phyloP scores from a whole-genome alignment of 139 green algal genomes.

The Trebouxia sp. region DNA sequence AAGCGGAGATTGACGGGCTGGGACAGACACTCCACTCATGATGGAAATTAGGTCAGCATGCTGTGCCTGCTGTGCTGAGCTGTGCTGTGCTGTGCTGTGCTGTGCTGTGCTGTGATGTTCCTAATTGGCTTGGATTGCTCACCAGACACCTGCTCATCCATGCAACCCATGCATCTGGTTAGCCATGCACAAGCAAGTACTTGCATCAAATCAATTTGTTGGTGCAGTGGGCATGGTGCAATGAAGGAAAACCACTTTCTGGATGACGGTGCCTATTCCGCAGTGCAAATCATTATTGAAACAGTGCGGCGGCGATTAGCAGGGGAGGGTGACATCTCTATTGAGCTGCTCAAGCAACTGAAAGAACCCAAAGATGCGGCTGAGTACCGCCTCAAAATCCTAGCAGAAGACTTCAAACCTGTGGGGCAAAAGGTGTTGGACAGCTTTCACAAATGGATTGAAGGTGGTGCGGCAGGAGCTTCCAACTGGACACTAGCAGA shows the following conservation, averaged over 20 bases:
- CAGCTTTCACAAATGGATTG: constrained; percentile 58
- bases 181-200: neutral
- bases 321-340: constrained; percentile 53
- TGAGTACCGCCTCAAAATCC: constrained; percentile 74
- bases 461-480: constrained; percentile 38
- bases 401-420: constrained; percentile 61
- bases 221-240: constrained; percentile 82
- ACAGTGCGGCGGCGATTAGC: constrained; percentile 57
- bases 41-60: constrained; percentile 87
- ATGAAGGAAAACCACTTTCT: constrained; percentile 93
- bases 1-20: no score
- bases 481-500: constrained; percentile 67
- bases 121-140: no score
- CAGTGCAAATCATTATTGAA: constrained; percentile 90
- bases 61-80: constrained; percentile 12
- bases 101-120: constrained; percentile 25
- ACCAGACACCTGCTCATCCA: no score
- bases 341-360: constrained; percentile 74
- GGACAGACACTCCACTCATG: constrained; percentile 85
- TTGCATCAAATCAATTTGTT: neutral
- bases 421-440: constrained; percentile 58
- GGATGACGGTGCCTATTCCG: constrained; percentile 92
- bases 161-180: neutral
- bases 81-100: constrained; percentile 29
- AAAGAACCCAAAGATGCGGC: constrained; percentile 68